Conservation (phyloP, 2,329 filamentous ascomycete species). For the Colletotrichum sp. region DNA sequence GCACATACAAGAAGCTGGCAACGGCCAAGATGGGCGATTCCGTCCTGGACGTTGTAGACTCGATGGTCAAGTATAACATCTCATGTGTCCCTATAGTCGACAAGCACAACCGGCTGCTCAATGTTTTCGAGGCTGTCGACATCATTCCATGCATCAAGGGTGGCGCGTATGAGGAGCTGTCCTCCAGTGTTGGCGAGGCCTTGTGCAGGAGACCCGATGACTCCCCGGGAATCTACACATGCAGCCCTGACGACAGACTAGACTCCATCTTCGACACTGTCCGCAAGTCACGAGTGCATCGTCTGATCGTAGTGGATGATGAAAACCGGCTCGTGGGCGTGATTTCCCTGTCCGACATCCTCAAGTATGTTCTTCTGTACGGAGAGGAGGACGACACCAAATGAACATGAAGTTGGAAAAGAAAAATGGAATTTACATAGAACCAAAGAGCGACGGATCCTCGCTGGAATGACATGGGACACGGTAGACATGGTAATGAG, state of each 20-base stretch:
- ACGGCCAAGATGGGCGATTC: constrained; percentile 89
- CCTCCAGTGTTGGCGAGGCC: constrained; percentile 85
- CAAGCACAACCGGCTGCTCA: constrained; percentile 76
- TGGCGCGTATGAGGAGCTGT: constrained; percentile 88
- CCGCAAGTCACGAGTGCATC: constrained; percentile 91
- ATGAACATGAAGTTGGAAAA: not conserved
- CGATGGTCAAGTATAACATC: constrained; percentile 92
- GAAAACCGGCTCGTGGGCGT: constrained; percentile 85
- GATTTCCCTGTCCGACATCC: constrained; percentile 92
- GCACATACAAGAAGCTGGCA: constrained; percentile 80
- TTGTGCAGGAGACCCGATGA: constrained; percentile 86
- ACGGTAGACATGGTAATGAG: constrained; percentile 24
- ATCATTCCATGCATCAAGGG: constrained; percentile 96
- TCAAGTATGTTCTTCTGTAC: constrained; percentile 89
- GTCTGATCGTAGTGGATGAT: constrained; percentile 92
- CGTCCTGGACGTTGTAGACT: constrained; percentile 92
- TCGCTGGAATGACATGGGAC: constrained; percentile 22
- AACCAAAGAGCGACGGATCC: constrained; percentile 18
- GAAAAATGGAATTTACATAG: constrained; percentile 17
- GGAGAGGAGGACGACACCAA: constrained; percentile 64
- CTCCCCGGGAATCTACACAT: constrained; percentile 96
- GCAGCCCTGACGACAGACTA: constrained; percentile 86
- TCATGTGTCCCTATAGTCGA: constrained; percentile 95
- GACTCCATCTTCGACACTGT: constrained; percentile 98
- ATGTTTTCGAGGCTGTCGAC: constrained; percentile 97